Evolutionary conservation across 257 asterid genomes (phyloP), one percentile per base, ranked within the genome.

Genomic region (Striga asiatica): DNA sequence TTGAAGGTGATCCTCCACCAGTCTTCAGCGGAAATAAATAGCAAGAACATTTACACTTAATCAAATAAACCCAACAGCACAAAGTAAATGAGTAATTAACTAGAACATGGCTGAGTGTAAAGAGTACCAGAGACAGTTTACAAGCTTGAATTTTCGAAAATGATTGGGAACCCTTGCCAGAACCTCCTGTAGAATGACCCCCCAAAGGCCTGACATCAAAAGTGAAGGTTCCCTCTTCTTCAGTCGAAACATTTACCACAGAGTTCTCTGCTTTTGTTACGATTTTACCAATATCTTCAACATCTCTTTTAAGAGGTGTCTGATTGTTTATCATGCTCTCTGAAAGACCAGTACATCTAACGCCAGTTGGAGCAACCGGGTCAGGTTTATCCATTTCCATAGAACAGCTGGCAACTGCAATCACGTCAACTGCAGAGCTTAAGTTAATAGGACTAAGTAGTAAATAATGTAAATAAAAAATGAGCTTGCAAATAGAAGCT

Each of bases 191-290:
- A 51, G 91, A 48, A 58, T 58, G 78, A 67, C 70, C 67, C 52
- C 56, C 83, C 68, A 74, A 65, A 67, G 75, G 84, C 71, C 72
- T 66, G 25, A 64, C 66, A 50, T 80, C 84, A 64, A 85, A 76
- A 28, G 89, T 71, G 68, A 76, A 82, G 67, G 79, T 67, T 66
- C 65, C 73, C 60, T 79, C 91, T 58, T 72, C 88, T 68, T 59
- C 70, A 20, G 71, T 39, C 18, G 71, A 71, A 58, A 43, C 75
- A 56, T 63, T 72, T 37, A 51, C 73, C 60, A 62, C 79, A 38
- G 75, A 64, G 52, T 50, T 41, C 62, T 56, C 17, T 41, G 74
- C 42, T 48, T 61, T 35, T 37, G 46, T 34, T 58, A 59, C 66
- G 66, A 50, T 60, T 42, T 47, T 28, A 10, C 56, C 57, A 43